Base-by-base conservation (phyloP, 768 basidiomycete genomes). In the Rossbeevera mucosa region DNA sequence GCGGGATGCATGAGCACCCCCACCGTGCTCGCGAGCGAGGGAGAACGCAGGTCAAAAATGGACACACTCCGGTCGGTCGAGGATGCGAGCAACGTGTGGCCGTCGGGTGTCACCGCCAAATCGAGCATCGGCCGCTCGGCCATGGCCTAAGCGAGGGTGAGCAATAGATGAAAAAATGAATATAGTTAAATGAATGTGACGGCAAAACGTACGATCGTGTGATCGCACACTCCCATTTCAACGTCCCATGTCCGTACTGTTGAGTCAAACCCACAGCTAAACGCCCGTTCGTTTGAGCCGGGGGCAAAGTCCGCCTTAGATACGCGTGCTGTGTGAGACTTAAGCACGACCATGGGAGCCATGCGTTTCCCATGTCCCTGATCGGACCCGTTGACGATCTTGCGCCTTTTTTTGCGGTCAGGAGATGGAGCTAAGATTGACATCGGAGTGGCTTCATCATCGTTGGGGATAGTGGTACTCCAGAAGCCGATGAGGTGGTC, bases 231-330 rank as follows among this genome's bases (percentile, higher is more conserved):
- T 2, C 88, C 91, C 33, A 74, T 78, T 59, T 91, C 87, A 3
- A 86, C 74, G 62, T 96, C 92, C 95, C 95, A 99, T 2, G 77
- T 73, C 21, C 92, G 77, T 5, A 97, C 82, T 0, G 91, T 91
- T 25, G 94, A 95, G 69, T 96, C 94, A 64, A 91, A 91, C 0
- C 91, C 89, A 62, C 85, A 86, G 59, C 88, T 91, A 56, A 83
- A 82, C 25, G 85, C 93, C 51, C 69, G 55, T 47, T 63, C 48
- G 36, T 56, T 64, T 18, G 60, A 64, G 47, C 70, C 75, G 3
- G 65, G 63, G 11, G 70, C 68, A 71, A 89, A 94, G 0, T 80
- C 62, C 4, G 81, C 85, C 30, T 80, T 83, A 5, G 91, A 92
- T 1, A 97, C 86, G 12, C 91, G 76, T 18, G 78, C 87, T 0